Base-by-base conservation (phyloP, 148 eudicot species). In the Nyssa sinensis region DNA sequence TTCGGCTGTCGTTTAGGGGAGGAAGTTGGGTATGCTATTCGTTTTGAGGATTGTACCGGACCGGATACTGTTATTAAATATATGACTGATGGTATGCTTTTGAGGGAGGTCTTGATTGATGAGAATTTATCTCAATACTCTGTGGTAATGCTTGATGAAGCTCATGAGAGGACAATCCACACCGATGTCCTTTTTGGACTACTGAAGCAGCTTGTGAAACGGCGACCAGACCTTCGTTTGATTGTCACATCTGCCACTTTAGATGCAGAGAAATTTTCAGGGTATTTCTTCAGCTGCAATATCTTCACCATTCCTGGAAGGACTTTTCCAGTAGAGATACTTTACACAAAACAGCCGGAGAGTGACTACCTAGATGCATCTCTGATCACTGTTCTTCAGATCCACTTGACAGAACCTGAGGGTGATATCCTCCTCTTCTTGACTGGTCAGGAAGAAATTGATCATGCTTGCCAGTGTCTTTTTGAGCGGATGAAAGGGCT, bases 11-110 rank as follows among this genome's bases (percentile, higher is more conserved):
- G 98, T n/a, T 81, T 95, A 66, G 98, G 97, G 25, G 97, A 95
- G 82, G 97, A 95, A 77, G 99, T 95, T 75, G 99, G 99, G 8
- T 95, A 95, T 74, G 91, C 97, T 21, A 91, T 95, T 57, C 97
- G 98, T 51, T 93, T 92, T 75, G 99, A 95, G 79, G 97, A 95
- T 83, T 90, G 94, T 69, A 95, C 99, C 3, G 86, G 98, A 5
- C 96, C 98, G 0, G 99, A 95, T 5, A 95, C 99, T 0, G 97
- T 91, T 8, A 95, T 95, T 10, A 95, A 90, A 76, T 95, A 92
- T 57, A 95, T 95, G 97, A 95, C 99, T 57, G 97, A 95, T 82
- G 99, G 99, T 79, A 93, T 95, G 96, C 92, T 95, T 76, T 84
- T 92, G 72, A 86, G 92, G 68, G 97, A 92, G 78, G 86, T 89